These are phyloP conservation scores for Aspergillus sp. DNA, from an alignment of 2,329 filamentous ascomycete genomes.

Conservation along the genomic window DNA sequence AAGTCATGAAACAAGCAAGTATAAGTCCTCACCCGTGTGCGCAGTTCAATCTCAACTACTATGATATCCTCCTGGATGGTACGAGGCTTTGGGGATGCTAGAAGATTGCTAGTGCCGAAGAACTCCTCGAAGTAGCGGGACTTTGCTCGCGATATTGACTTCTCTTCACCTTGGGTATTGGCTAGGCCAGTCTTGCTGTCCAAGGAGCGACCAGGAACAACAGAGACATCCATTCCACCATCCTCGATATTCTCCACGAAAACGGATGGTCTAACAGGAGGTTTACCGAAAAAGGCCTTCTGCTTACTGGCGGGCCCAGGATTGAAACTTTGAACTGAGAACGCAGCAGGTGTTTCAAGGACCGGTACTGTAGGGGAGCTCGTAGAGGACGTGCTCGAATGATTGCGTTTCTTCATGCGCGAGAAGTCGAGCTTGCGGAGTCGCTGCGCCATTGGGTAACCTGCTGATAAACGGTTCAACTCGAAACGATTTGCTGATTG, in stretches of 20 bases:
- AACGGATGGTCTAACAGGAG: conserved; percentile 21
- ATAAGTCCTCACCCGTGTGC: conserved; percentile 53
- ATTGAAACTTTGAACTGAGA: conserved; percentile 11
- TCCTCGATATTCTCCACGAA: conserved; percentile 19
- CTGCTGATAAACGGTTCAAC: background rate
- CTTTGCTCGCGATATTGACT: conserved; percentile 30
- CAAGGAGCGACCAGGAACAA: conserved; percentile 1
- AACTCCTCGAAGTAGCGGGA: conserved; percentile 42
- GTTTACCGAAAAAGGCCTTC: conserved; percentile 18
- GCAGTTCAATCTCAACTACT: conserved; percentile 64
- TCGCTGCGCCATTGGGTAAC: conserved; percentile 9
- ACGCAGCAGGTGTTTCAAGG: conserved; percentile 21
- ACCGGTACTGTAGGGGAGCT: conserved; percentile 18
- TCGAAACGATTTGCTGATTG: too few species aligned
- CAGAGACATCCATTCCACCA: conserved; percentile 25
- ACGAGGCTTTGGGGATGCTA: conserved; percentile 44
- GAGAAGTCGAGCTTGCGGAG: conserved; percentile 18
- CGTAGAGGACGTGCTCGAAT: conserved; percentile 19
- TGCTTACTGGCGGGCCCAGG: conserved; percentile 21
- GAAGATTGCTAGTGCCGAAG: conserved; percentile 38
- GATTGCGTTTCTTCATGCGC: conserved; percentile 16
- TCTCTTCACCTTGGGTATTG: conserved; percentile 16
- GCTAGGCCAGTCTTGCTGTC: background rate
- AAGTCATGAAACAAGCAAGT: background rate
- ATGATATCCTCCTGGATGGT: conserved; percentile 58